A percentile compares a stretch with the other conserved stretches of the same genome.
Evolutionary conservation across 2,329 filamentous ascomycete species (phyloP).

Genomic region (Cytospora piceicola): DNA sequence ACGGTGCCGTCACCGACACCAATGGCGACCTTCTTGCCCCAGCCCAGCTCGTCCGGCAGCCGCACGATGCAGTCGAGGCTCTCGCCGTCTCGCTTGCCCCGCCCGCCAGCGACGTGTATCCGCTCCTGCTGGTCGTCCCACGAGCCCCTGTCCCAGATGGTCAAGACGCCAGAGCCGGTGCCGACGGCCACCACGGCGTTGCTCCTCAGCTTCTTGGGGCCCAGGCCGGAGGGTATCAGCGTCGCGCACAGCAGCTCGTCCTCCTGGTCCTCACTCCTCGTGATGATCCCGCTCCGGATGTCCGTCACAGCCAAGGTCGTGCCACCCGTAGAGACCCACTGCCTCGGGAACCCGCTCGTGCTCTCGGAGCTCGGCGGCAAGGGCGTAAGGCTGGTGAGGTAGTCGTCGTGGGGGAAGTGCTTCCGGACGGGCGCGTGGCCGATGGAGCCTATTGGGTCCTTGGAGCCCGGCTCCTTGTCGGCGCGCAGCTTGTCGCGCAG

Average conservation of each 20-base stretch:
- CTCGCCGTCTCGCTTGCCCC: conserved; percentile 63
- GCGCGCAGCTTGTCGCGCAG: conserved; percentile 58
- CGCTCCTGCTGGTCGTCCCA: conserved; percentile 97
- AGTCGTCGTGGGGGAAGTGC: conserved; percentile 87
- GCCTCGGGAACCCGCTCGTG: conserved; percentile 88
- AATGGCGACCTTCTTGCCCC: conserved; percentile 73
- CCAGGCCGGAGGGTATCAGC: conserved; percentile 73
- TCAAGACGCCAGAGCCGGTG: conserved; percentile 77
- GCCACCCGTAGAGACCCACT: conserved; percentile 92
- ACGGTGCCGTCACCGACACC: conserved; percentile 82
- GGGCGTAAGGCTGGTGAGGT: conserved; percentile 84
- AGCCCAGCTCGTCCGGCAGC: conserved; percentile 70
- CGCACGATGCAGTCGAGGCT: conserved; percentile 78
- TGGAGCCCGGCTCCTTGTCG: conserved; percentile 22
- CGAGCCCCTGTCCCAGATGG: conserved; percentile 89
- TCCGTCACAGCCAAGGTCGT: conserved; percentile 91
- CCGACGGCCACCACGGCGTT: conserved; percentile 80
- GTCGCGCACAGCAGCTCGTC: conserved; percentile 85
- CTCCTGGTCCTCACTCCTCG: conserved; percentile 91
- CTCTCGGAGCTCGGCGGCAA: conserved; percentile 79
- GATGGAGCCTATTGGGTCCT: conserved; percentile 47
- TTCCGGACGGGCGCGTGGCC: conserved; percentile 73
- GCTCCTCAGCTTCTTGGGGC: conserved; percentile 65
- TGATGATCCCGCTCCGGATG: conserved; percentile 80
- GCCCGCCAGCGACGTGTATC: conserved; percentile 72